Percentiles rank a stretch among this genome's conserved stretches.
phyloP scores from a whole-genome alignment of 768 basidiomycete genomes.

The Amanita exitialis region DNA sequence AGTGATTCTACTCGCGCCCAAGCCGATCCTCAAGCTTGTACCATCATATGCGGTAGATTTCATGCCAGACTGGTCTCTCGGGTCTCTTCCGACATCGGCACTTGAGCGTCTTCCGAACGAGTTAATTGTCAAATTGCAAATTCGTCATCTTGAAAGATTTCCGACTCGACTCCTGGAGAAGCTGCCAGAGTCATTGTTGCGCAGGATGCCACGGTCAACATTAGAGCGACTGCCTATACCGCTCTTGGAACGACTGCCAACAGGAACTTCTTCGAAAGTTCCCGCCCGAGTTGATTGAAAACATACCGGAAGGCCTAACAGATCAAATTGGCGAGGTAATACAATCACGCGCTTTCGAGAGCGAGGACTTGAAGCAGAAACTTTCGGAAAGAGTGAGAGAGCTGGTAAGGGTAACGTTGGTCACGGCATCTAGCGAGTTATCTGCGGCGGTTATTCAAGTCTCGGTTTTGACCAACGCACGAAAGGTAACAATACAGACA shows the following conservation, averaged over 20 bases:
- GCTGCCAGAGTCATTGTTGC: background rate
- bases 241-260: background rate
- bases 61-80: background rate
- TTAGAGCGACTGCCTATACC: background rate
- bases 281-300: background rate
- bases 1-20: background rate
- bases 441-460: background rate
- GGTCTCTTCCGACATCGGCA: background rate
- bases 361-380: too few relatives aligned
- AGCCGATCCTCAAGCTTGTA: background rate
- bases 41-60: background rate
- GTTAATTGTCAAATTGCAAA: background rate
- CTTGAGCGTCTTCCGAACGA: background rate
- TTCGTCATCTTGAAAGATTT: background rate
- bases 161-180: background rate
- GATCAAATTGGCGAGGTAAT: background rate
- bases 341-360: background rate
- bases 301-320: background rate
- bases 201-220: background rate
- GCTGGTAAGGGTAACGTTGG: background rate
- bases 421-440: background rate
- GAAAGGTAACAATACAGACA: too few relatives aligned
- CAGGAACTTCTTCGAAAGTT: background rate
- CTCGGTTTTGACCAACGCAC: background rate
- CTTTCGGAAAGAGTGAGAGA: background rate